Base-by-base conservation (phyloP, 805 yeast species). In the Schwanniomyces occidentalis region DNA sequence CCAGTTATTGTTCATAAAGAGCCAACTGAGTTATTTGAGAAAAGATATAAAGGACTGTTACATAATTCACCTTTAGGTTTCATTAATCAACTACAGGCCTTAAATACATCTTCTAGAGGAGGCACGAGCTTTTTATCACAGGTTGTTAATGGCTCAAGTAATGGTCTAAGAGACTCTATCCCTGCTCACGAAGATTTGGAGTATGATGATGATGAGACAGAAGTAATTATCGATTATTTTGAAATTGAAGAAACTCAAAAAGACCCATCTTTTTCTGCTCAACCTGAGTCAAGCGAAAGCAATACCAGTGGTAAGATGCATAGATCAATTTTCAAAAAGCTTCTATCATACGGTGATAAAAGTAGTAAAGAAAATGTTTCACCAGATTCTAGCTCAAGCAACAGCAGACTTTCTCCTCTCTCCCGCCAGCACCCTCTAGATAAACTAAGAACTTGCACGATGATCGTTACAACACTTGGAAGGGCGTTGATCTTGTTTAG, bases 381-480 rank as follows among this genome's bases (percentile, higher is more conserved):
- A 10, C 23, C 32, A 27, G 34, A 24, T 16, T 34, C 8, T 21
- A 35, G 25, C 4, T 30, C 32, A 6, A 26, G 32, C 7, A 40
- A 38, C 8, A n/a, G 16, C 3, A 24, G 23, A n/a, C 16, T n/a
- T 13, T 12, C 8, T 8, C 15, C 35, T 12, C 29, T 44, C 12
- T 17, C 32, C 3, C 34, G 44, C 15, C 45, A 42, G 22, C 51
- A 54, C 35, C 54, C 58, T 8, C 33, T 62, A 24, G 75, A 69
- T 5, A 69, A 62, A 28, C 63, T 63, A 34, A 56, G 66, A 36
- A 64, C 68, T 7, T 71, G 85, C 42, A 71, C 81, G 1, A 46
- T 82, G 39, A 44, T 83, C 9, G 61, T 82, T 0, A 84, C 90
- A 2, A 67, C 78, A 1, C 71, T 71, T 50, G 91, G 89, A 1